Conservation (phyloP, 2,329 filamentous ascomycete species). For the Fusarium paranaense region DNA sequence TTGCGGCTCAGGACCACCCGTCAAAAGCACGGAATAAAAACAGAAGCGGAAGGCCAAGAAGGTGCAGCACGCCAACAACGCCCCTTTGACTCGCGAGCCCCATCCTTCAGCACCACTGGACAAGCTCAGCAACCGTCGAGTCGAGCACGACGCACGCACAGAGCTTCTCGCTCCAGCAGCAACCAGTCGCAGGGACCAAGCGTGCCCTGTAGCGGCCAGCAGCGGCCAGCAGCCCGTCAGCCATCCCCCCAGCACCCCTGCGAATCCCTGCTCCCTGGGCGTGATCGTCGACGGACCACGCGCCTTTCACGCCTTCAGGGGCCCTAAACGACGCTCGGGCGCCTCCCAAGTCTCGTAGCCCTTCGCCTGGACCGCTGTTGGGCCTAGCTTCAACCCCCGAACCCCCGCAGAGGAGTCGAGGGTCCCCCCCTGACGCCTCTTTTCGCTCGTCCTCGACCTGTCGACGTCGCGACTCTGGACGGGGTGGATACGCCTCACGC, state of each 20-base stretch:
- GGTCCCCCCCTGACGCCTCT: conserved; percentile 45
- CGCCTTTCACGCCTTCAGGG: conserved; percentile 34
- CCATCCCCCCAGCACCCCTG: conserved; percentile 24
- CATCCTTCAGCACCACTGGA: conserved; percentile 8
- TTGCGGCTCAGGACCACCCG: conserved; percentile 10
- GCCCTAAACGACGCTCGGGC: conserved; percentile 45
- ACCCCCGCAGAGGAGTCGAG: conserved; percentile 44
- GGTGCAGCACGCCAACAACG: conserved; percentile 1
- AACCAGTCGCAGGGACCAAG: conserved; percentile 1
- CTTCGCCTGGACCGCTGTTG: conserved; percentile 42
- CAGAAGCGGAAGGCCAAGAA: conserved; percentile 5
- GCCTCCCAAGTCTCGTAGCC: conserved; percentile 31
- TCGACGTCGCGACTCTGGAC: conserved; percentile 26
- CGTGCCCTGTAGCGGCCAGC: conserved; percentile 21
- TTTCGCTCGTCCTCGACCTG: conserved; percentile 31
- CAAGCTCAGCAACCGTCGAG: conserved; percentile 19
- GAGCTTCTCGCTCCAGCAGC: not conserved
- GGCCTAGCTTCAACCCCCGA: conserved; percentile 43
- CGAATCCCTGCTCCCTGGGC: conserved; percentile 34
- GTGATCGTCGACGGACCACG: conserved; percentile 44
- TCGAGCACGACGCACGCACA: conserved; percentile 5
- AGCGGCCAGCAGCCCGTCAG: conserved; percentile 10
- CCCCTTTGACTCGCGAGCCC: conserved; percentile 21
- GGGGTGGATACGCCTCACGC: conserved; percentile 29
- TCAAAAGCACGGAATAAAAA: not conserved